These are phyloP conservation scores for Xylaria bambusicola DNA, from an alignment of 495 filamentous ascomycete species.

Conservation along the genomic window DNA sequence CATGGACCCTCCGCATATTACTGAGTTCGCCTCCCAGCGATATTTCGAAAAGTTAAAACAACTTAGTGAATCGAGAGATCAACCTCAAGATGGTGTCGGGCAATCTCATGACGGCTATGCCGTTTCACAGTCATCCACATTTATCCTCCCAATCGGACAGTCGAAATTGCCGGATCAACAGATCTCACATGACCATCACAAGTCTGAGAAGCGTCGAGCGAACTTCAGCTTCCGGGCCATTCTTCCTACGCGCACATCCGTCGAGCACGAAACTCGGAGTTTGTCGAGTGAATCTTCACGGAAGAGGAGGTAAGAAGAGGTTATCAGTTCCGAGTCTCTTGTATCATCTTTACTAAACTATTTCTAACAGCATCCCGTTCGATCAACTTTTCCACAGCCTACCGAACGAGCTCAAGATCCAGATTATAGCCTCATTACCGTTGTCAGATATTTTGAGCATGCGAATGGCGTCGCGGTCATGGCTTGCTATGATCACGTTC, in stretches of 20 bases:
- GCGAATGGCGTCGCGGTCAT: conserved; percentile 53
- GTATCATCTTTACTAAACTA: conserved; percentile 16
- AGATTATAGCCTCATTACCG: conserved; percentile 57
- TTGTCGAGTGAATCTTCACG: conserved; percentile 24
- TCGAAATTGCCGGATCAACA: conserved; percentile 30
- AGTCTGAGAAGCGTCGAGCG: conserved; percentile 38
- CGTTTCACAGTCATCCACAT: conserved; percentile 32
- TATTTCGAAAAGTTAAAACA: conserved; percentile 54
- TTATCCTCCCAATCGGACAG: conserved; percentile 45
- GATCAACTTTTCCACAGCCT: conserved; percentile 53
- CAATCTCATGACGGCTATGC: conserved; percentile 26
- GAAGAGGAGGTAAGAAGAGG: conserved; percentile 22
- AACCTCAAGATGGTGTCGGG: conserved; percentile 26
- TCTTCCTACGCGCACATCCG: conserved; percentile 30
- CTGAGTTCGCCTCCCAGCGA: conserved; percentile 59
- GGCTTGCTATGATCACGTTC: conserved; percentile 55
- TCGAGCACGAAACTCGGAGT: conserved; percentile 30
- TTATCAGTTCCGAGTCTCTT: background rate
- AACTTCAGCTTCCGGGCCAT: conserved; percentile 33
- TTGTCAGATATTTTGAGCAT: conserved; percentile 55
- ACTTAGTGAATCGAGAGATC: conserved; percentile 33
- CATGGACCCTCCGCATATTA: conserved; percentile 57
- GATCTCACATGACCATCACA: conserved; percentile 25
- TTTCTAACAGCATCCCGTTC: conserved; percentile 36
- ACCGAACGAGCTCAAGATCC: conserved; percentile 57